Percentiles rank a stretch among this genome's conserved stretches.
Evolutionary conservation across 139 green algal species (phyloP).

Genomic region (Yamagishiella unicocca): DNA sequence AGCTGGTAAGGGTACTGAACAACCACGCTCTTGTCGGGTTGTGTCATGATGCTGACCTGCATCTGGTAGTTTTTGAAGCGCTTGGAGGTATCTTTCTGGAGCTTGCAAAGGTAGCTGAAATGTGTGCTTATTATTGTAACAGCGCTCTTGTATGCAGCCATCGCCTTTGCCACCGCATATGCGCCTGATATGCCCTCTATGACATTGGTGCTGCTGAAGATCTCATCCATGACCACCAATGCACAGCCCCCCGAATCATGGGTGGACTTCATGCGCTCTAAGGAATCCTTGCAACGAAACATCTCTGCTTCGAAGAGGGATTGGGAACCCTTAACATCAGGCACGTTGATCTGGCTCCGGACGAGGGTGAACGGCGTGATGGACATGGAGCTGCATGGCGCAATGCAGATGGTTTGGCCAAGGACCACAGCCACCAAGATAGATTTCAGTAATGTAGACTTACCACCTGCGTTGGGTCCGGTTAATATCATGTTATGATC

Average conservation of each 20-base stretch:
- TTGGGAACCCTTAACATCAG: background rate
- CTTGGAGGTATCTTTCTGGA: background rate
- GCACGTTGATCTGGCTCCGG: constrained; percentile 26
- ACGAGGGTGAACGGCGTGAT: constrained; percentile 12
- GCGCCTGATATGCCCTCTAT: constrained; percentile 19
- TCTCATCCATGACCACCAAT: constrained; percentile 45
- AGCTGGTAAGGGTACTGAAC: constrained; percentile 10
- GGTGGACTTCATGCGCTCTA: no score
- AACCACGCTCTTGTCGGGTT: no score
- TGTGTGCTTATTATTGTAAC: background rate
- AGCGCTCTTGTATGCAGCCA: background rate
- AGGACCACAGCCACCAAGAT: background rate
- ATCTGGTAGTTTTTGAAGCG: background rate
- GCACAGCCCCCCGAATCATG: background rate
- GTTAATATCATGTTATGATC: constrained; percentile 7
- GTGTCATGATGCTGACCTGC: background rate
- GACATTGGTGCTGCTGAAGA: constrained; percentile 50
- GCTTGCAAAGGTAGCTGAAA: background rate
- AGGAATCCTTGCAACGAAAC: no score
- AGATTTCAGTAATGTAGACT: constrained; percentile 33
- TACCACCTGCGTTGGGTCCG: constrained; percentile 49
- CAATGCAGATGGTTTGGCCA: constrained; percentile 11
- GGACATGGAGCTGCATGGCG: background rate
- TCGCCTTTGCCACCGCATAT: background rate
- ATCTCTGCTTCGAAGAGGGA: constrained; percentile 51